Base-by-base conservation (phyloP, 2,329 filamentous ascomycete species). In the Teratosphaeriaceae sp. region DNA sequence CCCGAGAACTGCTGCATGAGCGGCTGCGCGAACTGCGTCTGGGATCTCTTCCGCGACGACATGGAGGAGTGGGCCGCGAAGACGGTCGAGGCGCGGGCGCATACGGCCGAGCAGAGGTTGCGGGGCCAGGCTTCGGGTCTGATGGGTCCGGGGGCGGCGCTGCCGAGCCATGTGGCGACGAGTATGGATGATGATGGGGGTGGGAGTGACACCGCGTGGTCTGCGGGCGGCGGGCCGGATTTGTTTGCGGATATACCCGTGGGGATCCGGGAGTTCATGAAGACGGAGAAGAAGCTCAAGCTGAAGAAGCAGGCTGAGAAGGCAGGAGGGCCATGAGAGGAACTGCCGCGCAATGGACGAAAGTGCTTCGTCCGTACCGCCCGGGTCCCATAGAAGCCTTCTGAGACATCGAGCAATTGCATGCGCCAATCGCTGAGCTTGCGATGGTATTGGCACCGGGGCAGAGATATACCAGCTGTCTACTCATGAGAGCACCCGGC, bases 1-100 rank as follows among this genome's bases (percentile, higher is more conserved):
- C 92, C 92, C 3, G 92, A 97, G 58, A 96, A 98, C 61, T 98
- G 92, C 74, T 98, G 92, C 67, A 98, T 98, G 92, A 92, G 86
- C 59, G 92, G 92, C 2, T 98, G 92, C 62, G 90, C 95, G 38
- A 89, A 97, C 64, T 98, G 92, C 64, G 92, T 97, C 2, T 97
- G 89, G 89, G 89, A 96, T 56, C 73, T 80, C 41, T 97, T 82
- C 65, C 77, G 89, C 7, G 90, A 98, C 53, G 92, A 97, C 40
- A 75, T 97, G 66, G 89, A 97, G 64, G 85, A 86, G 45, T 97
- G 88, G 87, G 84, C 82, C 3, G 69, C 71, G 12, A 76, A 80
- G 45, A 78, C 75, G 26, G 68, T 72, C 3, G 75, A 83, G 58
- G 88, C 87, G 1, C 76, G 81, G 54, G 60, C 60, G 26, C 73